Evolutionary conservation across 306 rosid species (phyloP).

Genomic region (Fragaria nilgerrensis): DNA sequence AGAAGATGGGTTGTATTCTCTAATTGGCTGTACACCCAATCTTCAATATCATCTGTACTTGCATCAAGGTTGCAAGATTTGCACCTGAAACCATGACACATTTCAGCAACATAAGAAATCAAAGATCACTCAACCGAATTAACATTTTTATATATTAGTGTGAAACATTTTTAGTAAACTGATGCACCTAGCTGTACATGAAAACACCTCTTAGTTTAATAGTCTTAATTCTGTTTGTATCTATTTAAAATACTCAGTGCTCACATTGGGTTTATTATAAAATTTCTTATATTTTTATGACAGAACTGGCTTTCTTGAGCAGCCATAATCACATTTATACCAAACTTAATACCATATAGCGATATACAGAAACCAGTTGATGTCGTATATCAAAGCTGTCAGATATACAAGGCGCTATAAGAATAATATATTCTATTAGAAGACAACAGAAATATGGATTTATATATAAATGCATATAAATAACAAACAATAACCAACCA

Average conservation of each 20-base stretch:
- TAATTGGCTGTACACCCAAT: slow-evolving; percentile 86
- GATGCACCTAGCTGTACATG: not conserved
- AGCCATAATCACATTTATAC: not conserved
- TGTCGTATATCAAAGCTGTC: not conserved
- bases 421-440: not conserved
- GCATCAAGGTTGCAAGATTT: slow-evolving; percentile 91
- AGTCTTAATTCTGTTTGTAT: not conserved
- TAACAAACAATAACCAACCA: not conserved
- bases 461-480: not conserved
- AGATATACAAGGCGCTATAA: not conserved
- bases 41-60: slow-evolving; percentile 81
- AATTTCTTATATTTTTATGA: not conserved
- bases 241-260: not conserved
- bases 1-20: slow-evolving; percentile 88
- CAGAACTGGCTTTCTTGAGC: not conserved
- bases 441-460: not conserved
- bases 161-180: slow-evolving; percentile 5
- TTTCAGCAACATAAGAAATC: not conserved
- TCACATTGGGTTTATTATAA: not conserved
- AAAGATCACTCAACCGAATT: not conserved
- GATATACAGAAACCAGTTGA: not conserved
- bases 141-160: not conserved
- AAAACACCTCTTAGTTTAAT: not conserved
- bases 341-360: not conserved
- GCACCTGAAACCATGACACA: slow-evolving; percentile 57